phyloP scores from a whole-genome alignment of 1,284 basidiomycete species.

The Apiotrichum montevideense region DNA sequence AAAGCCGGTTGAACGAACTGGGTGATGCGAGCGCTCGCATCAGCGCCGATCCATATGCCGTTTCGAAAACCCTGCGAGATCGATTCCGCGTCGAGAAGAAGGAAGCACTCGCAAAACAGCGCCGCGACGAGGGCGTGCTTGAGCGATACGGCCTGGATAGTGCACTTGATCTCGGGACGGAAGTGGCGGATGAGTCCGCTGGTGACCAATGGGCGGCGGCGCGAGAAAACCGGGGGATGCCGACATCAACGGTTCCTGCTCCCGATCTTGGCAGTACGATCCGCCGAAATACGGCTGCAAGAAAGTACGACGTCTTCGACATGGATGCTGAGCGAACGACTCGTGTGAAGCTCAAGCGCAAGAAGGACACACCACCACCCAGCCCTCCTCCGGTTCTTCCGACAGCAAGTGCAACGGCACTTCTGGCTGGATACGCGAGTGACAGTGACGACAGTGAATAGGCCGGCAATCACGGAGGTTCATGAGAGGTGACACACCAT shows the following conservation, averaged over 20 bases:
- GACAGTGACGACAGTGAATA: neutral
- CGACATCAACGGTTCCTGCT: neutral
- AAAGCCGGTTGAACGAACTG: constrained; percentile 69
- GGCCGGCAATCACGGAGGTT: too few relatives aligned
- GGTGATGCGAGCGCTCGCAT: constrained; percentile 65
- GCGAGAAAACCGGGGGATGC: constrained; percentile 4
- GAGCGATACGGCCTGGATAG: constrained; percentile 67
- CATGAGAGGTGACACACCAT: too few relatives aligned
- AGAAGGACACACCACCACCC: neutral
- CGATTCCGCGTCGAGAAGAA: constrained; percentile 81
- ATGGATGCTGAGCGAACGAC: neutral
- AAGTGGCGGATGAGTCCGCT: constrained; percentile 23
- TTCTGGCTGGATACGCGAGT: constrained; percentile 1
- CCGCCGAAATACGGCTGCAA: constrained; percentile 7
- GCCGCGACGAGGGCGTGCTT: constrained; percentile 51
- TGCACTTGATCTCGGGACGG: constrained; percentile 31
- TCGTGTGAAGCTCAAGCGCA: constrained; percentile 2
- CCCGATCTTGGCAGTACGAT: constrained; percentile 5
- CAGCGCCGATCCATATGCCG: constrained; percentile 75
- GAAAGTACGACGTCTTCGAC: constrained; percentile 6
- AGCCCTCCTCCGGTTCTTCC: neutral
- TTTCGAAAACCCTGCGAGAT: constrained; percentile 67
- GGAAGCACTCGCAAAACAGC: constrained; percentile 59
- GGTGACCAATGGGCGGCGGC: constrained; percentile 27
- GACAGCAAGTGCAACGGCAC: neutral